These are phyloP conservation scores for Cenococcum geophilum DNA, from an alignment of 495 filamentous ascomycete species.

Conservation along the genomic window DNA sequence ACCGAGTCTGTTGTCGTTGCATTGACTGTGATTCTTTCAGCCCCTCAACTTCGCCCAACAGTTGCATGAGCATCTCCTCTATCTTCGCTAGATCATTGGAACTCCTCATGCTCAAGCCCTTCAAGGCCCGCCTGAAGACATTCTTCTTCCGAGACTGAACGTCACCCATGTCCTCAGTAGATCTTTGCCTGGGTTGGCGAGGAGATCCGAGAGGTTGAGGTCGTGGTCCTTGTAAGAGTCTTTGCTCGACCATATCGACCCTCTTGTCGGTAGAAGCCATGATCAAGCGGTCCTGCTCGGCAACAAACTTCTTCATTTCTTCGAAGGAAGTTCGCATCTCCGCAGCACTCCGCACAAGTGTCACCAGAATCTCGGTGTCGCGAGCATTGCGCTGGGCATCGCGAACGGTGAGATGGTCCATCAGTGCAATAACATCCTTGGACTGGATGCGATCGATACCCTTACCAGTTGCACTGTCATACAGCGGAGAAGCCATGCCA, in stretches of 20 bases:
- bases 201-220: conserved; percentile 64
- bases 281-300: conserved; percentile 75
- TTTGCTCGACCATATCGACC: conserved; percentile 75
- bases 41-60: conserved; percentile 85
- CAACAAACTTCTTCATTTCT: conserved; percentile 88
- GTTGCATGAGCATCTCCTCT: conserved; percentile 89
- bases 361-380: conserved; percentile 94
- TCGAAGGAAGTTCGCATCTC: conserved; percentile 98
- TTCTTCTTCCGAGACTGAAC: conserved; percentile 73
- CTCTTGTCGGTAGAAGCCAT: conserved; percentile 78
- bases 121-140: conserved; percentile 84
- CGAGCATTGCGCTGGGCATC: conserved; percentile 95
- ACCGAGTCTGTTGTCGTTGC: conserved; percentile 31
- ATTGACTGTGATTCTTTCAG: conserved; percentile 57
- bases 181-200: conserved; percentile 49
- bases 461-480: conserved; percentile 81
- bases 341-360: conserved; percentile 84
- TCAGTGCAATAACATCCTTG: conserved; percentile 93
- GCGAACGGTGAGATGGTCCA: conserved; percentile 97
- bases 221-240: conserved; percentile 78
- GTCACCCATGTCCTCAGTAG: conserved; percentile 64
- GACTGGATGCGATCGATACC: conserved; percentile 92
- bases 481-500: conserved; percentile 78
- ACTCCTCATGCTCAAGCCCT: conserved; percentile 79
- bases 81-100: conserved; percentile 84